phyloP scores from a whole-genome alignment of 441 rosid species.

The Gossypium lobatum region DNA sequence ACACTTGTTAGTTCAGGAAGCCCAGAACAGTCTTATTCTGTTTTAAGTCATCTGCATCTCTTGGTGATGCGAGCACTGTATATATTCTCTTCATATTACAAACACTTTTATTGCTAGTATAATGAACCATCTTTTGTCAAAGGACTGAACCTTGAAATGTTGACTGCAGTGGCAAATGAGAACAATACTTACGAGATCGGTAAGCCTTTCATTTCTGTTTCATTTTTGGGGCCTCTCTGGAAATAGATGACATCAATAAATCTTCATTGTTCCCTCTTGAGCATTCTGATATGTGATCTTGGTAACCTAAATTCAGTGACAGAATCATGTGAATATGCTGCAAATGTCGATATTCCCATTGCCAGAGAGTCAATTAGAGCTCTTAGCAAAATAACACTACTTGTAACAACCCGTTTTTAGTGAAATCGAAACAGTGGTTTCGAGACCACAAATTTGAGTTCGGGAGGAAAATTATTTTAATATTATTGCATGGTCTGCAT shows the following conservation, averaged over 20 bases:
- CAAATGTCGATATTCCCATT: conserved; percentile 87
- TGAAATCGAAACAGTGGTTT: no score
- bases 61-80: conserved; percentile 94
- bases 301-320: conserved; percentile 54
- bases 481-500: no score
- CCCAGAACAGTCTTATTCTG: conserved; percentile 93
- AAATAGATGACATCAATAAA: conserved; percentile 5
- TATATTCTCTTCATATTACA: conserved; percentile 81
- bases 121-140: conserved; percentile 91
- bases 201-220: conserved; percentile 25
- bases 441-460: no score
- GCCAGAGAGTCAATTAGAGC: conserved; percentile 97
- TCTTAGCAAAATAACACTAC: conserved; percentile 78
- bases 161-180: conserved; percentile 96
- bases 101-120: conserved; percentile 94
- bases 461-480: no score
- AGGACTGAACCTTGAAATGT: conserved; percentile 96
- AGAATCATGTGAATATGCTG: conserved; percentile 94
- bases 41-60: conserved; percentile 87
- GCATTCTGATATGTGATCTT: conserved; percentile 16
- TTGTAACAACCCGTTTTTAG: no score
- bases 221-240: conserved; percentile 8
- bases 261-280: conserved; percentile 7
- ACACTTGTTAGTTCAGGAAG: conserved; percentile 98
- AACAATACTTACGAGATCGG: conserved; percentile 96